Evolutionary conservation across 208 protist species (phyloP).

Genomic region (Trypanosoma theileri): DNA sequence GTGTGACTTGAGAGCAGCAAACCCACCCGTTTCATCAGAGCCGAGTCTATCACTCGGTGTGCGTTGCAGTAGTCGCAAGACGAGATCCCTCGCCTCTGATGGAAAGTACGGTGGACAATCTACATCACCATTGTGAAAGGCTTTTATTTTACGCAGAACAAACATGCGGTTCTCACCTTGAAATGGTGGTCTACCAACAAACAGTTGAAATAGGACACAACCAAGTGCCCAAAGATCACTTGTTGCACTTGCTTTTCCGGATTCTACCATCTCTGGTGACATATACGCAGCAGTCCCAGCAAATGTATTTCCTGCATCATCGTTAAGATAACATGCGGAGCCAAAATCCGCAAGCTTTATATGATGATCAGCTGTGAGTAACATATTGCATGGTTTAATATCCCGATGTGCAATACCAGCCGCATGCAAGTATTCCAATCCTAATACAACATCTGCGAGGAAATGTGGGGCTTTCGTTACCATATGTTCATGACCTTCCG

Average conservation of each 20-base stretch:
- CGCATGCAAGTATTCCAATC: slow-evolving; percentile 70
- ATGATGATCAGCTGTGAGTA: slow-evolving; percentile 62
- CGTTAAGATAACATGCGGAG: slow-evolving; percentile 51
- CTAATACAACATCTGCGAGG: slow-evolving; percentile 77
- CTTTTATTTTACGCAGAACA: slow-evolving; percentile 59
- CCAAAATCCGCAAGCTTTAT: slow-evolving; percentile 88
- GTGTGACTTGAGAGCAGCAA: slow-evolving; percentile 76
- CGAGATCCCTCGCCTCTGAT: slow-evolving; percentile 60
- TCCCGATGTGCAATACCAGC: slow-evolving; percentile 80
- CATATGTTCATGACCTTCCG: slow-evolving; percentile 51
- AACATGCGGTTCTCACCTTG: slow-evolving; percentile 51
- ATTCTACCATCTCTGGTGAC: slow-evolving; percentile 64
- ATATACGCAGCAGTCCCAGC: slow-evolving; percentile 78
- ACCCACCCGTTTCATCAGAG: slow-evolving; percentile 62
- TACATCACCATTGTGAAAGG: slow-evolving; percentile 27
- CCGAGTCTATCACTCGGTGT: slow-evolving; percentile 75
- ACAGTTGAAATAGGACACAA: slow-evolving; percentile 73
- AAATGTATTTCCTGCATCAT: slow-evolving; percentile 50
- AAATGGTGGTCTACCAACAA: slow-evolving; percentile 64
- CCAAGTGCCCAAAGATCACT: slow-evolving; percentile 88
- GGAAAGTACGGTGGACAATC: slow-evolving; percentile 50
- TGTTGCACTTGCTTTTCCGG: slow-evolving; percentile 56
- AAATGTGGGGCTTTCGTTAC: slow-evolving; percentile 67
- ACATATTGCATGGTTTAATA: slow-evolving; percentile 86
- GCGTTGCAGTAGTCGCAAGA: slow-evolving; percentile 69